Conservation (phyloP, 257 asterid species). For the Rhazya stricta region DNA sequence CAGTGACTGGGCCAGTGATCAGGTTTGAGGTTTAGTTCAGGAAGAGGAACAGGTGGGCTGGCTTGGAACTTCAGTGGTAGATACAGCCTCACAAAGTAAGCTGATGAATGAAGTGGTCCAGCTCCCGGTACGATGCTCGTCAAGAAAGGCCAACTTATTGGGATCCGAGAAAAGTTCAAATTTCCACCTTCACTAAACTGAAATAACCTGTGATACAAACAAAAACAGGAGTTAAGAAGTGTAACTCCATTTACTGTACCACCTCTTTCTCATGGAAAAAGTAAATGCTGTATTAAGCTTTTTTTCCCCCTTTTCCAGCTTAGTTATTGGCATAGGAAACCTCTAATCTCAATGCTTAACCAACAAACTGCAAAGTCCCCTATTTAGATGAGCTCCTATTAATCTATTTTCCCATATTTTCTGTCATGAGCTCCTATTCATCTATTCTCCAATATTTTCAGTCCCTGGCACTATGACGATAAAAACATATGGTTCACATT, state of each 20-base stretch:
- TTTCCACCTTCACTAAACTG: conserved; percentile 83
- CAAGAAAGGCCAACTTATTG: conserved; percentile 65
- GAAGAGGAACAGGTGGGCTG: conserved; percentile 71
- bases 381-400: neutral
- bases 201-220: conserved; percentile 45
- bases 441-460: too few relatives aligned
- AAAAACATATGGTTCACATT: neutral
- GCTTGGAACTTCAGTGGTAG: conserved; percentile 55
- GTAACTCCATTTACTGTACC: neutral
- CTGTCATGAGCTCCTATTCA: neutral
- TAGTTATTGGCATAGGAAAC: neutral
- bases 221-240: neutral
- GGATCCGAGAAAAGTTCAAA: conserved; percentile 59
- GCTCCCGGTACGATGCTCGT: conserved; percentile 82
- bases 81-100: conserved; percentile 53
- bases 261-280: neutral
- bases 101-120: conserved; percentile 80
- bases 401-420: neutral
- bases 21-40: conserved; percentile 62
- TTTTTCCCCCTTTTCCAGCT: neutral
- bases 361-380: neutral
- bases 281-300: neutral
- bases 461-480: too few relatives aligned
- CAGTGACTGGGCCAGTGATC: conserved; percentile 53
- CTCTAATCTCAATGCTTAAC: neutral